Evolutionary conservation across 2,329 filamentous ascomycete species (phyloP).

Genomic region (Cordyceps fumosorosea): DNA sequence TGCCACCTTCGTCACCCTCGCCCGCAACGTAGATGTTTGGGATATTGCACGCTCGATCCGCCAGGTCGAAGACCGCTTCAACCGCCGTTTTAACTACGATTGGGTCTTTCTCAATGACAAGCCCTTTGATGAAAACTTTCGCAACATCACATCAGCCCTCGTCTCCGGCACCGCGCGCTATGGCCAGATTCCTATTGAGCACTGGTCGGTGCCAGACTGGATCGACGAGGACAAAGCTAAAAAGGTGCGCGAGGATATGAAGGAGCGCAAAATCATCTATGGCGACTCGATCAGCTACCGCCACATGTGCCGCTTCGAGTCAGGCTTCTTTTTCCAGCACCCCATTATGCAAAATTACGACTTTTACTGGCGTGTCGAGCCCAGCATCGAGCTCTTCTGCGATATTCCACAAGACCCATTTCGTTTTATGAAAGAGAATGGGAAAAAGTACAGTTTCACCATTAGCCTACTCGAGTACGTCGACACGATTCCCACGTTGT

Average conservation of each 20-base stretch:
- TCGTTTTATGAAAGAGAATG: conserved; percentile 90
- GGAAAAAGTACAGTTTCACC: conserved; percentile 98
- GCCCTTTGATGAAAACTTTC: conserved; percentile 89
- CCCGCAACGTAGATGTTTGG: conserved; percentile 90
- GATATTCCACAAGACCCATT: conserved; percentile 95
- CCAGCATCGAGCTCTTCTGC: conserved; percentile 92
- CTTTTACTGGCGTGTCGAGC: conserved; percentile 99
- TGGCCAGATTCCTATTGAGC: conserved; percentile 79
- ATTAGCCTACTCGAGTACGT: conserved; percentile 94
- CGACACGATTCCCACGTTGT: conserved; percentile 92
- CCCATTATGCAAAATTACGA: conserved; percentile 91
- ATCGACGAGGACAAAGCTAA: conserved; percentile 93
- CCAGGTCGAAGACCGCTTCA: conserved; percentile 96
- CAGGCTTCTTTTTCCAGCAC: conserved; percentile 98
- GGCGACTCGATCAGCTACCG: conserved; percentile 95
- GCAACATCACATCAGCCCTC: conserved; percentile 78
- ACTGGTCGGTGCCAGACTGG: conserved; percentile 95
- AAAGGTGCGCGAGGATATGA: conserved; percentile 91
- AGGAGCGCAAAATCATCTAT: conserved; percentile 91
- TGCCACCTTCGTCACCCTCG: conserved; percentile 93
- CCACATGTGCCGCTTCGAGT: conserved; percentile 99
- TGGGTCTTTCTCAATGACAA: conserved; percentile 99
- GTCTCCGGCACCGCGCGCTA: conserved; percentile 93
- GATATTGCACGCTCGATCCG: conserved; percentile 95
- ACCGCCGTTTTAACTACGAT: conserved; percentile 92